phyloP scores from a whole-genome alignment of 2,329 filamentous ascomycete genomes.

The Fusarium nygamai region DNA sequence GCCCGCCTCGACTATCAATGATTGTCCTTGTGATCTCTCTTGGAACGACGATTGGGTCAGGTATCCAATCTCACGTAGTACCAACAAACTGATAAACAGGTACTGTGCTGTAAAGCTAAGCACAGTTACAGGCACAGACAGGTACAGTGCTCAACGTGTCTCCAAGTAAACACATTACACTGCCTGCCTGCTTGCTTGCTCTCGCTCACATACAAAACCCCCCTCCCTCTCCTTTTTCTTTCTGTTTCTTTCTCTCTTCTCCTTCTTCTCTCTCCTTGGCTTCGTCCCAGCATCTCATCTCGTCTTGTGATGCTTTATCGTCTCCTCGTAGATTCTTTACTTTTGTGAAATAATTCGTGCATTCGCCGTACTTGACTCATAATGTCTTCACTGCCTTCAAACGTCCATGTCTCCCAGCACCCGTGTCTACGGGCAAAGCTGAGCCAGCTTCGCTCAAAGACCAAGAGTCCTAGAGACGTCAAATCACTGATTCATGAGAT shows the following conservation, averaged over 20 bases:
- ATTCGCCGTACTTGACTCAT: neutral
- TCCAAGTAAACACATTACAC: conserved; percentile 3
- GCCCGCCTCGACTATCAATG: neutral
- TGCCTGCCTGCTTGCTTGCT: neutral
- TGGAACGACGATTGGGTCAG: conserved; percentile 13
- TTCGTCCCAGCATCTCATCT: conserved; percentile 41
- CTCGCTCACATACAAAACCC: conserved; percentile 29
- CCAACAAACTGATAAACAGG: conserved; percentile 22
- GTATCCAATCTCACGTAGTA: conserved; percentile 23
- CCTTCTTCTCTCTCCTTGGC: conserved; percentile 38
- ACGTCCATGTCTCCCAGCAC: conserved; percentile 83
- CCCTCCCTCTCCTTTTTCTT: conserved; percentile 20
- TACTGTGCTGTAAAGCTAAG: neutral
- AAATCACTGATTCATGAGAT: conserved; percentile 89
- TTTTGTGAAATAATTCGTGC: conserved; percentile 15
- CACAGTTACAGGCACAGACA: neutral
- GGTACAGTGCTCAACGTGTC: conserved; percentile 11
- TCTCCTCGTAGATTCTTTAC: conserved; percentile 26
- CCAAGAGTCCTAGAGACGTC: conserved; percentile 77
- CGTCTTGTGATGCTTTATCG: conserved; percentile 33
- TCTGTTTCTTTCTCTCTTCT: conserved; percentile 22
- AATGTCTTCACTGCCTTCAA: conserved; percentile 60
- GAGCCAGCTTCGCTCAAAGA: conserved; percentile 82
- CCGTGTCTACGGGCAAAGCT: conserved; percentile 90
- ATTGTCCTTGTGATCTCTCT: conserved; percentile 35